These are phyloP conservation scores for Peronospora farinosa DNA, from an alignment of 352 stramenopile species.

Conservation along the genomic window DNA sequence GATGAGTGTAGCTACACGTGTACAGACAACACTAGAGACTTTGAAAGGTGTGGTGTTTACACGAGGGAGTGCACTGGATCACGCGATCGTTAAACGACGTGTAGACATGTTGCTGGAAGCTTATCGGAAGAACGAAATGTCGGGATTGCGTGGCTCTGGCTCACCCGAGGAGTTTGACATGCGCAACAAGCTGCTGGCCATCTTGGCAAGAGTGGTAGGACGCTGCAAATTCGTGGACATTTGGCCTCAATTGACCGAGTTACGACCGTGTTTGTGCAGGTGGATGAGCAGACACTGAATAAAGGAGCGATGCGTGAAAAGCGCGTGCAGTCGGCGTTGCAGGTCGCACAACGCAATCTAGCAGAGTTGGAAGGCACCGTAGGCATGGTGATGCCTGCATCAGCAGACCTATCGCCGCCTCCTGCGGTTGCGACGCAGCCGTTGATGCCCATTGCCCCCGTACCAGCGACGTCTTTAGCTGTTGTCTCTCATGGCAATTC, in stretches of 20 bases:
- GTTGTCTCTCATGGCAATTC: slow-evolving; percentile 10
- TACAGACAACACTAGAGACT: slow-evolving; percentile 26
- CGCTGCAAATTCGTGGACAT: background rate
- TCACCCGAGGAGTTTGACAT: slow-evolving; percentile 32
- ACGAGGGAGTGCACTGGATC: slow-evolving; percentile 23
- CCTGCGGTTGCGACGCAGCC: slow-evolving; percentile 4
- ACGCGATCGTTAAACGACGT: slow-evolving; percentile 36
- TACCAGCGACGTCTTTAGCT: slow-evolving; percentile 3
- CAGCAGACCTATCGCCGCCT: slow-evolving; percentile 5
- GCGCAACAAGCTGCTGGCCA: slow-evolving; percentile 35
- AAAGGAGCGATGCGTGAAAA: slow-evolving; percentile 36
- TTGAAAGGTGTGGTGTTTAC: slow-evolving; percentile 20
- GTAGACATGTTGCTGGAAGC: slow-evolving; percentile 37
- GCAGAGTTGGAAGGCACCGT: slow-evolving; percentile 18
- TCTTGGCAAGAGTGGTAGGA: slow-evolving; percentile 27
- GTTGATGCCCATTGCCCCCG: slow-evolving; percentile 33
- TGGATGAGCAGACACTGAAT: slow-evolving; percentile 33
- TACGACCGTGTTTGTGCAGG: slow-evolving; percentile 11
- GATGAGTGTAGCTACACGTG: slow-evolving; percentile 27
- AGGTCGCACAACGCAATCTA: slow-evolving; percentile 22
- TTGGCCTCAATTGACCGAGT: slow-evolving; percentile 6
- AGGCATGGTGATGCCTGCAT: slow-evolving; percentile 3
- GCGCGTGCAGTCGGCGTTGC: slow-evolving; percentile 26
- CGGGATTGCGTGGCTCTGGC: slow-evolving; percentile 26
- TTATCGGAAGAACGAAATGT: slow-evolving; percentile 35